Percentiles rank a stretch among this genome's conserved stretches.
Evolutionary conservation across 2,329 filamentous ascomycete species (phyloP).

Genomic region (Lomentospora prolificans): DNA sequence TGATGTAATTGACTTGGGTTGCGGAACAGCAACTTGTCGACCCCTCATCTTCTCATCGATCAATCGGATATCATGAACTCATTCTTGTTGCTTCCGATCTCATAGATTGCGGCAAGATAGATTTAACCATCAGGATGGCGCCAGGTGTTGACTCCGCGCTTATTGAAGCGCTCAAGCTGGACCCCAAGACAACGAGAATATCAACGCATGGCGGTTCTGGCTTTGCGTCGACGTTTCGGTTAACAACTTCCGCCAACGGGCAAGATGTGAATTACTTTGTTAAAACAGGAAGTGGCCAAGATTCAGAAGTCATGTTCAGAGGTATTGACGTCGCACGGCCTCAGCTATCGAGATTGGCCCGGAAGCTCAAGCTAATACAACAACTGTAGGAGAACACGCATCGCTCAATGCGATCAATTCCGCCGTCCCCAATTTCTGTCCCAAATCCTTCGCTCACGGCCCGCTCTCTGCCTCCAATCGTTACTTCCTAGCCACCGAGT

Average conservation of each 20-base stretch:
- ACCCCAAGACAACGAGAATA: constrained; percentile 43
- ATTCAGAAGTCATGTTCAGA: constrained; percentile 59
- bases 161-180: constrained; percentile 47
- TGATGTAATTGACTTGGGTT: constrained; percentile 1
- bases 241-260: constrained; percentile 35
- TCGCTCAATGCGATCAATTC: constrained; percentile 74
- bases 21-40: background rate
- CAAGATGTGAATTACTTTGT: constrained; percentile 54
- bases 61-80: too few relatives aligned
- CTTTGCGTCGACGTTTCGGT: constrained; percentile 58
- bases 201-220: constrained; percentile 55
- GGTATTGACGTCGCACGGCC: constrained; percentile 36
- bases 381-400: constrained; percentile 59
- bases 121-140: constrained; percentile 29
- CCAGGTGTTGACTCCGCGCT: constrained; percentile 53
- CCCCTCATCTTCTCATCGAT: background rate
- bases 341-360: background rate
- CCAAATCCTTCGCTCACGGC: constrained; percentile 65
- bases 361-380: constrained; percentile 12
- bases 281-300: constrained; percentile 54
- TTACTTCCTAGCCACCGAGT: constrained; percentile 65
- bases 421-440: constrained; percentile 65
- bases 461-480: constrained; percentile 40
- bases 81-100: too few relatives aligned
- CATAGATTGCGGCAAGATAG: too few relatives aligned